phyloP scores from a whole-genome alignment of 2,329 filamentous ascomycete species.

The Hymenoscyphus scutula region DNA sequence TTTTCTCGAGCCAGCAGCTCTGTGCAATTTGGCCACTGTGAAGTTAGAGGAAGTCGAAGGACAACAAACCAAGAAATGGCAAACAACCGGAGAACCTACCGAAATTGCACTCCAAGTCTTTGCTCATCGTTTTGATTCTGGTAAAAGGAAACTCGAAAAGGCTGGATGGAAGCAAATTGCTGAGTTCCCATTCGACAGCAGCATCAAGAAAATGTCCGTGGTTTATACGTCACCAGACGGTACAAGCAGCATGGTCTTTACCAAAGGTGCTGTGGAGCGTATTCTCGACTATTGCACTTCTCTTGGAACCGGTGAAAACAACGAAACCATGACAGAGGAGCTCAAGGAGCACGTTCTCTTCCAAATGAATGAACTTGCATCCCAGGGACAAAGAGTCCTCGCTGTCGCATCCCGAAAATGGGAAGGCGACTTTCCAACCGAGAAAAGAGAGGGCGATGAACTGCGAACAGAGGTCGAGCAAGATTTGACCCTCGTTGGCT shows the following conservation, averaged over 20 bases:
- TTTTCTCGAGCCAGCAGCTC: constrained; percentile 52
- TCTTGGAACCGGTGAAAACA: constrained; percentile 41
- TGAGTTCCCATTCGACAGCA: constrained; percentile 64
- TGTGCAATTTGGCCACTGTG: constrained; percentile 58
- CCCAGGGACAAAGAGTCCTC: constrained; percentile 59
- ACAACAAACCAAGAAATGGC: constrained; percentile 47
- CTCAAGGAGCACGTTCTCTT: constrained; percentile 46
- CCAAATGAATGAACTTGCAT: constrained; percentile 56
- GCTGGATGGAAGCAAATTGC: constrained; percentile 51
- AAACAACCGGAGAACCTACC: constrained; percentile 61
- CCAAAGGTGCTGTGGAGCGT: constrained; percentile 62
- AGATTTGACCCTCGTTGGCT: constrained; percentile 52
- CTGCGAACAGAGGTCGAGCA: constrained; percentile 46
- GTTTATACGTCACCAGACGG: constrained; percentile 45
- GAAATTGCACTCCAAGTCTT: constrained; percentile 68
- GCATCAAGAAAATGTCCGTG: constrained; percentile 66
- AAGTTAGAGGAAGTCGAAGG: constrained; percentile 37
- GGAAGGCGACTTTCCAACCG: constrained; percentile 23
- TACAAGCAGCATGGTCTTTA: constrained; percentile 46
- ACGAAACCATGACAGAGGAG: constrained; percentile 41
- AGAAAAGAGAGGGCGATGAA: constrained; percentile 24
- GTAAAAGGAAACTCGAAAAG: constrained; percentile 42
- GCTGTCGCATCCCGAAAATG: constrained; percentile 48
- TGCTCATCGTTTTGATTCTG: constrained; percentile 56
- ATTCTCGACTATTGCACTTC: constrained; percentile 55